phyloP scores from a whole-genome alignment of 2,329 filamentous ascomycete genomes.

The Zymoseptoria crescenta region DNA sequence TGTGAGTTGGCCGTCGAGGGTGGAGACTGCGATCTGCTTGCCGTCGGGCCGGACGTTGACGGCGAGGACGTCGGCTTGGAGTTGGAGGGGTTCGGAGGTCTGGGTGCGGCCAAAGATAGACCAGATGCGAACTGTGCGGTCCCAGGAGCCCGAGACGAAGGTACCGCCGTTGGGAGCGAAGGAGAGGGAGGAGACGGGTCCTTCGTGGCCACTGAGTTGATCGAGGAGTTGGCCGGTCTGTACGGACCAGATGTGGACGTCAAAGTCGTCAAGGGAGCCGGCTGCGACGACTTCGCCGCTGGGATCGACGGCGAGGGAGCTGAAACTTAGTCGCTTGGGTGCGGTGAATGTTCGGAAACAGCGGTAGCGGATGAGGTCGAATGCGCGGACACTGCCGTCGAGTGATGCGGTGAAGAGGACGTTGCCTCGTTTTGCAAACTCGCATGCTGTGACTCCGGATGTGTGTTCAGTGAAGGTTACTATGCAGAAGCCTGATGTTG shows the following conservation, averaged over 20 bases:
- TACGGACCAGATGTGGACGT: constrained; percentile 97
- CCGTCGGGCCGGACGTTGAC: constrained; percentile 86
- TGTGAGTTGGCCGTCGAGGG: constrained; percentile 83
- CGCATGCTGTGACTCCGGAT: constrained; percentile 85
- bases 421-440: constrained; percentile 91
- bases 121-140: constrained; percentile 91
- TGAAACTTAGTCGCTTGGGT: constrained; percentile 83
- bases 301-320: constrained; percentile 90
- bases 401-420: constrained; percentile 92
- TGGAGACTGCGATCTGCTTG: constrained; percentile 82
- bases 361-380: constrained; percentile 91
- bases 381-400: constrained; percentile 88
- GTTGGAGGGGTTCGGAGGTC: constrained; percentile 85
- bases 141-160: constrained; percentile 91
- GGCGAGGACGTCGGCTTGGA: constrained; percentile 83
- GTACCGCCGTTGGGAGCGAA: constrained; percentile 81
- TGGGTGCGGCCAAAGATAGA: constrained; percentile 90
- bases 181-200: constrained; percentile 77
- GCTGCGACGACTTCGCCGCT: constrained; percentile 95
- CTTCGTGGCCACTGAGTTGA: constrained; percentile 84
- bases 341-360: constrained; percentile 98
- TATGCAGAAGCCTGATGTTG: constrained; percentile 91
- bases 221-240: constrained; percentile 95
- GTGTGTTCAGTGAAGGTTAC: constrained; percentile 98
- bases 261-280: constrained; percentile 90